Base-by-base conservation (phyloP, 1,284 basidiomycete genomes). In the Ganoderma boninense region DNA sequence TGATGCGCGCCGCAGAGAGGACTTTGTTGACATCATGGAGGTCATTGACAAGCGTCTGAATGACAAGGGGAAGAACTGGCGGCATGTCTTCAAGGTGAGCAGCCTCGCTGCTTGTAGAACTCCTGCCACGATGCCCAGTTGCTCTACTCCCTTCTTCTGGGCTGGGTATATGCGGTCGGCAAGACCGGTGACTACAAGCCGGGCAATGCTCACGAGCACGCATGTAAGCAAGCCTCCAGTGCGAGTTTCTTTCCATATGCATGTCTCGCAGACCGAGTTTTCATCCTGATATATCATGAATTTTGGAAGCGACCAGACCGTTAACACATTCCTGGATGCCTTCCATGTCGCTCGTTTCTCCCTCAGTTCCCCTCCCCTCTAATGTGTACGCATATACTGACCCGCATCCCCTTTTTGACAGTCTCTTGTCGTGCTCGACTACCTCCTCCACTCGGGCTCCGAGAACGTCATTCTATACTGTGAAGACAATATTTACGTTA, bases 51-150 rank as follows among this genome's bases (percentile, higher is more conserved):
- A 99, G 84, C 90, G 97, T 63, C 83, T 99, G 76, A 99, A 99
- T 77, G 97, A 99, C 85, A 99, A 98, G 85, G 97, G 98, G 52
- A 99, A 99, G 89, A 97, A 98, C 79, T 99, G 97, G 98, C 88
- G 97, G 56, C 97, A 99, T 86, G 97, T 99, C 69, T 99, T 98
- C 90, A 99, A 99, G 89, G 95, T 92, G 75, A 71, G 83, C 52
- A 23, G 18, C 62, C 54, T 29, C n/a, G 14, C n/a, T 42, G 23
- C 46, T 6, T 11, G 18, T 13, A 57, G 1, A 1, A 29, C 13
- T 16, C 32, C 18, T 14, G 52, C 23, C 4, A 29, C 14, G 4
- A 26, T 26, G 13, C 13, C 26, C 13, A 6, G 10, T 10, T 38
- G 38, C 38, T 8, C 38, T 38, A 38, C 10, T 6, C 2, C 38